Evolutionary conservation across 495 filamentous ascomycete genomes (phyloP).

Genomic region (Haplographium delicatum): DNA sequence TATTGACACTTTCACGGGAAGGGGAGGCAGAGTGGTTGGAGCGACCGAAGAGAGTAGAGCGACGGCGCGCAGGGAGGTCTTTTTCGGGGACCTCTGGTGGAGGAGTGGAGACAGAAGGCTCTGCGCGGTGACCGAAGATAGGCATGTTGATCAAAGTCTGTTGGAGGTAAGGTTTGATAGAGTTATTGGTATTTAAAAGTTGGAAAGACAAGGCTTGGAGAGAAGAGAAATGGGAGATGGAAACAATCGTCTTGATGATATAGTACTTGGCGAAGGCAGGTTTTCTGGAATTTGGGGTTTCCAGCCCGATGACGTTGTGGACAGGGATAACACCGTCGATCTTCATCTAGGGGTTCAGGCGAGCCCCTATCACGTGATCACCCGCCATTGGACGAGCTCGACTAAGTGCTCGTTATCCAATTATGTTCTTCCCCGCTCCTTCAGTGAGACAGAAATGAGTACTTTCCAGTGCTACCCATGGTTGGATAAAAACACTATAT

Average conservation of each 20-base stretch:
- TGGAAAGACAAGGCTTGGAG: not conserved
- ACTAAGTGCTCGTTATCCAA: no score
- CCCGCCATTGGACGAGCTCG: no score
- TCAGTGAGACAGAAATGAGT: no score
- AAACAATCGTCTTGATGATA: not conserved
- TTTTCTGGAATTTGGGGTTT: not conserved
- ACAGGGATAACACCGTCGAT: no score
- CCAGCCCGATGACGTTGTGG: not conserved
- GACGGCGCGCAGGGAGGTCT: slow-evolving; percentile 27
- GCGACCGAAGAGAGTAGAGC: slow-evolving; percentile 39
- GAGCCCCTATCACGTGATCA: no score
- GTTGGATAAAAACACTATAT: no score
- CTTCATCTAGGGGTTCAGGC: no score
- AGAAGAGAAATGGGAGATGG: not conserved
- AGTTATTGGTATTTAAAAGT: not conserved
- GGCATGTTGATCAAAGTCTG: slow-evolving; percentile 33
- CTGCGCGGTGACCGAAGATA: slow-evolving; percentile 39
- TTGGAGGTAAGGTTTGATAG: not conserved
- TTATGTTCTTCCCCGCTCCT: no score
- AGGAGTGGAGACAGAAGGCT: slow-evolving; percentile 28
- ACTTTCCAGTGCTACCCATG: no score
- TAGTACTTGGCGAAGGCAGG: not conserved
- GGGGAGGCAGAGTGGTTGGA: slow-evolving; percentile 37
- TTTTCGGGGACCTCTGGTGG: slow-evolving; percentile 31
- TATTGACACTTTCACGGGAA: slow-evolving; percentile 24